phyloP scores from a whole-genome alignment of 768 basidiomycete genomes.

The Suillus weaverae region DNA sequence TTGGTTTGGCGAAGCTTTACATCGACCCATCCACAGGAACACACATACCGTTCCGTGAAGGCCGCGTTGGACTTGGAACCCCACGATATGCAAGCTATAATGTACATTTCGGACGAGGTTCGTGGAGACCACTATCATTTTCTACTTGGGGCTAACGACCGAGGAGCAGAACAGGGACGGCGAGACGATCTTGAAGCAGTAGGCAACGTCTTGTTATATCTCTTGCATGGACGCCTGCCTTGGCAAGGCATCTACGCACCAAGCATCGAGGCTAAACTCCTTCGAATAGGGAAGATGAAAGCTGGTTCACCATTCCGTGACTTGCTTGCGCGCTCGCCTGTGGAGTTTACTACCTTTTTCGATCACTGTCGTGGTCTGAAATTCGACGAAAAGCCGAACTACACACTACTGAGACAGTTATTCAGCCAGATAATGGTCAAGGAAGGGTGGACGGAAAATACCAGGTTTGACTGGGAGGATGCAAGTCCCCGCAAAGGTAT shows the following conservation, averaged over 20 bases:
- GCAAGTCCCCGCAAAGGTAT: neutral
- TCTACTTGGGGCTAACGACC: neutral
- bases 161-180: slow-evolving; percentile 17
- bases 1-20: slow-evolving; percentile 17
- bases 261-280: slow-evolving; percentile 5
- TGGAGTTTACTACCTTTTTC: slow-evolving; percentile 16
- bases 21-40: slow-evolving; percentile 12
- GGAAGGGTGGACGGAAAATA: neutral
- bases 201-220: slow-evolving; percentile 19
- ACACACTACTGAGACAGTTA: slow-evolving; percentile 15
- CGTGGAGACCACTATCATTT: neutral
- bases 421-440: slow-evolving; percentile 6
- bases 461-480: slow-evolving; percentile 1
- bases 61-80: slow-evolving; percentile 14
- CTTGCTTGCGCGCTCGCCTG: neutral
- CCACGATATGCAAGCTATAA: slow-evolving; percentile 16
- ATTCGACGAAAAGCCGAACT: slow-evolving; percentile 25
- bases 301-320: neutral
- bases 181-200: slow-evolving; percentile 27
- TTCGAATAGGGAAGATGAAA: slow-evolving; percentile 17
- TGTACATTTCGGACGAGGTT: slow-evolving; percentile 17
- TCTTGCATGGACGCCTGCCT: slow-evolving; percentile 23
- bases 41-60: slow-evolving; percentile 18
- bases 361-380: slow-evolving; percentile 16
- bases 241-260: slow-evolving; percentile 22